Evolutionary conservation across 2,329 filamentous ascomycete genomes (phyloP).

Genomic region (Bipolaris victoriae): DNA sequence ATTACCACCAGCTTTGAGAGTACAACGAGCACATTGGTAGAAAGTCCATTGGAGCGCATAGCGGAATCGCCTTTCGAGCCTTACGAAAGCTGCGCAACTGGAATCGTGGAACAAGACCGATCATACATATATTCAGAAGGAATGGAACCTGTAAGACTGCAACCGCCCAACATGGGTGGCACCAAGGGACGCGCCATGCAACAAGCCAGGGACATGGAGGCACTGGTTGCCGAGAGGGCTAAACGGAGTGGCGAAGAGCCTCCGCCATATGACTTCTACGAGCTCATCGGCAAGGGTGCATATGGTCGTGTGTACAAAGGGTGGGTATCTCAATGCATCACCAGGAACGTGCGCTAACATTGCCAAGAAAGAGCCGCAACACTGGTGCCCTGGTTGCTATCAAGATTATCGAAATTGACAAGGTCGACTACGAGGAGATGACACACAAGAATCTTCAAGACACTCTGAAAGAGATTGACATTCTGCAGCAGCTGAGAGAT

Average conservation of each 20-base stretch:
- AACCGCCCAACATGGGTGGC: conserved; percentile 39
- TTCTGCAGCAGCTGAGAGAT: conserved; percentile 74
- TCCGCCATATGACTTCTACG: conserved; percentile 71
- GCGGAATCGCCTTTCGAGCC: conserved; percentile 31
- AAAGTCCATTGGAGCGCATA: conserved; percentile 34
- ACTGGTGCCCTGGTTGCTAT: conserved; percentile 68
- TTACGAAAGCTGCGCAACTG: not conserved
- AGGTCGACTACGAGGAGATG: conserved; percentile 64
- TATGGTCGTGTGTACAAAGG: conserved; percentile 78
- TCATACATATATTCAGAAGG: conserved; percentile 13
- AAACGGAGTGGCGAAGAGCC: conserved; percentile 64
- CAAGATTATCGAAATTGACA: conserved; percentile 86
- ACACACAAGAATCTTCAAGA: conserved; percentile 53
- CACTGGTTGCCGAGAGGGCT: conserved; percentile 66
- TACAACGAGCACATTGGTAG: conserved; percentile 13
- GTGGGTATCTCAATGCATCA: conserved; percentile 32
- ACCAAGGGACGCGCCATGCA: conserved; percentile 67
- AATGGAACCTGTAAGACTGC: conserved; percentile 42
- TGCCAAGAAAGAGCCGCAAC: conserved; percentile 46
- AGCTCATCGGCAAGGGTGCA: conserved; percentile 76
- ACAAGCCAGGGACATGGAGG: conserved; percentile 74
- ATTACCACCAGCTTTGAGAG: conserved; percentile 24
- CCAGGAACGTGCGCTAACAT: conserved; percentile 24
- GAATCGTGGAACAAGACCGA: conserved; percentile 6
- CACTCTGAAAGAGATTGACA: conserved; percentile 67